Evolutionary conservation across 169 alveolate genomes (phyloP).

Genomic region (Babesia caballi): DNA sequence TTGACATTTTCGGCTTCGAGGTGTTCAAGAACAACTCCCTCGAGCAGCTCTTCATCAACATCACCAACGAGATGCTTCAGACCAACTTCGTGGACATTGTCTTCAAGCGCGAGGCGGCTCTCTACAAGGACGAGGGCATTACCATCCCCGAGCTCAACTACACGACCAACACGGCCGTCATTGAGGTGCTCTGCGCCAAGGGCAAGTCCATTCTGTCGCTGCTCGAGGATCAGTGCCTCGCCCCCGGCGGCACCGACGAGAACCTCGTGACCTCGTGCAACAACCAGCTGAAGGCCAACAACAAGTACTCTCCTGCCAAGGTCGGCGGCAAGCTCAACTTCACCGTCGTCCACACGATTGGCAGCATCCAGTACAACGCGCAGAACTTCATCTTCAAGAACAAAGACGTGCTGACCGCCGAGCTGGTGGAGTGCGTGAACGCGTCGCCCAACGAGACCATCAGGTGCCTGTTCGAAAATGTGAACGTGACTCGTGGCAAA

Average conservation of each 20-base stretch:
- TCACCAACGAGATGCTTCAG: constrained; percentile 94
- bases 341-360: constrained; percentile 80
- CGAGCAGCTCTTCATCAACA: constrained; percentile 94
- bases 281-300: constrained; percentile 65
- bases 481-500: constrained; percentile 81
- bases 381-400: constrained; percentile 80
- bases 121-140: constrained; percentile 84
- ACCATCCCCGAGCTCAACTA: constrained; percentile 78
- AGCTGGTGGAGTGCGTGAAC: constrained; percentile 83
- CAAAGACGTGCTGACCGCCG: constrained; percentile 85
- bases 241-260: constrained; percentile 89
- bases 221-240: constrained; percentile 89
- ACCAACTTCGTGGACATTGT: constrained; percentile 92
- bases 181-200: constrained; percentile 68
- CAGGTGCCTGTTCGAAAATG: constrained; percentile 78
- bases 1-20: constrained; percentile 97
- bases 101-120: constrained; percentile 89
- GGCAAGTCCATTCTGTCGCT: constrained; percentile 78
- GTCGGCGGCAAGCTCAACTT: constrained; percentile 82
- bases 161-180: constrained; percentile 75
- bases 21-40: constrained; percentile 90
- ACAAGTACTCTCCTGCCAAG: constrained; percentile 77
- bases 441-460: constrained; percentile 76
- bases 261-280: constrained; percentile 80
- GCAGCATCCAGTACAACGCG: constrained; percentile 79